These are phyloP conservation scores for Salvia splendens DNA, from an alignment of 257 asterid species.

Conservation along the genomic window DNA sequence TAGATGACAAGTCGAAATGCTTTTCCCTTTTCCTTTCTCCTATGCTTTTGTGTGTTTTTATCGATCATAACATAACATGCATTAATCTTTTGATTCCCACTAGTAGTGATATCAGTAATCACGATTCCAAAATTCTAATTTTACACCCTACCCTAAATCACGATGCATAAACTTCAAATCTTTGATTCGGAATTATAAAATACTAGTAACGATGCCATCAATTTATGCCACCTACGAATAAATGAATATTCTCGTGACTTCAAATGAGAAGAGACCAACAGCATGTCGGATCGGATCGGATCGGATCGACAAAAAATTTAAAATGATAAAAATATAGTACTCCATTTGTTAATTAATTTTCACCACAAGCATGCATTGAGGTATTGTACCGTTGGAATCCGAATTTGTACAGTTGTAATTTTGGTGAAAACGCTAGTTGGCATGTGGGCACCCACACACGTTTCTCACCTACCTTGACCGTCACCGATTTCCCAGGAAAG, in stretches of 20 bases:
- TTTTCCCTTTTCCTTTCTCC: too few species aligned
- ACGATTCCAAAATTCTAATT: not conserved
- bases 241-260: not conserved
- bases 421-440: slow-evolving; percentile 10
- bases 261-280: not conserved
- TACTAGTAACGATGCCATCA: too few species aligned
- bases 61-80: too few species aligned
- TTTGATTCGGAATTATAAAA: too few species aligned
- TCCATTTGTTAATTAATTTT: not conserved
- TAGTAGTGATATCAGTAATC: too few species aligned
- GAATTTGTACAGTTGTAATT: slow-evolving; percentile 14
- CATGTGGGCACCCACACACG: slow-evolving; percentile 19
- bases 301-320: not conserved
- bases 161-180: not conserved
- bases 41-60: too few species aligned
- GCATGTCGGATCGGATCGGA: not conserved
- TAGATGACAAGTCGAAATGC: too few species aligned
- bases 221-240: too few species aligned
- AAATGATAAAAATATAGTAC: not conserved
- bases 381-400: slow-evolving; percentile 24
- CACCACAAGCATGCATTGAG: not conserved
- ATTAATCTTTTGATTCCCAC: too few species aligned
- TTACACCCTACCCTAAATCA: not conserved
- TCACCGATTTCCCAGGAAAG: slow-evolving; percentile 5
- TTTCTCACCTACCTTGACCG: not conserved